A percentile compares a stretch with the other conserved stretches of the same genome.
Evolutionary conservation across 148 eudicot genomes (phyloP).

Genomic region (Drosera capensis): DNA sequence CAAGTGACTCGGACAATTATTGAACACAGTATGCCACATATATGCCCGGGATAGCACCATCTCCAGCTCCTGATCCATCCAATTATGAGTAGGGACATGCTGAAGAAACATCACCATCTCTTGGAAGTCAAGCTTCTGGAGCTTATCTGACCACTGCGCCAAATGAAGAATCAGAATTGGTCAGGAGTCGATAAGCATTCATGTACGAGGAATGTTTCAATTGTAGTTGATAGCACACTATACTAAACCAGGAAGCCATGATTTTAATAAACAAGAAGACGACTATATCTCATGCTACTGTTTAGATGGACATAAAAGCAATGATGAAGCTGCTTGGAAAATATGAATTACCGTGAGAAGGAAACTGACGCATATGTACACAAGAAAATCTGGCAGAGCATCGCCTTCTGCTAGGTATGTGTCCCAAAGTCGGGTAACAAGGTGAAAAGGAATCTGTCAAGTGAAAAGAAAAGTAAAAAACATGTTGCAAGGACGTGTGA

Average conservation of each 20-base stretch:
- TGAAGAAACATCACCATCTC: slow-evolving; percentile 98
- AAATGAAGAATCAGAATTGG: not conserved
- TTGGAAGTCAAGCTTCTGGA: slow-evolving; percentile 80
- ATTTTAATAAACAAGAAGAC: too few species aligned
- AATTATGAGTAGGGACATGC: slow-evolving; percentile 75
- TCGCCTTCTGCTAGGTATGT: slow-evolving; percentile 99
- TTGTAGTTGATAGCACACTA: too few species aligned
- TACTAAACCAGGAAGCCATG: too few species aligned
- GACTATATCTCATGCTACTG: not conserved
- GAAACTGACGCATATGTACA: slow-evolving; percentile 92
- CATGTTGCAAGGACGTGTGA: too few species aligned
- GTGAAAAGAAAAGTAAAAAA: too few species aligned
- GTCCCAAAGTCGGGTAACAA: slow-evolving; percentile 96
- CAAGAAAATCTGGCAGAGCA: slow-evolving; percentile 94
- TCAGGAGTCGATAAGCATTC: too few species aligned
- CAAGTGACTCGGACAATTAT: slow-evolving; percentile 84
- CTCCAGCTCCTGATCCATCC: slow-evolving; percentile 76
- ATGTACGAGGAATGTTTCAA: too few species aligned
- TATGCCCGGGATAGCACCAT: slow-evolving; percentile 92
- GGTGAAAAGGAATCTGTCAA: slow-evolving; percentile 94
- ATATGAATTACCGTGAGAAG: slow-evolving; percentile 87
- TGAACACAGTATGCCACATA: slow-evolving; percentile 96
- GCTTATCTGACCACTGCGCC: slow-evolving; percentile 86
- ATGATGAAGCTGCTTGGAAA: slow-evolving; percentile 3
- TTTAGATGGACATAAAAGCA: slow-evolving; percentile 1